Evolutionary conservation across 768 basidiomycete genomes (phyloP).

Genomic region (Guyanaporus albipodus): DNA sequence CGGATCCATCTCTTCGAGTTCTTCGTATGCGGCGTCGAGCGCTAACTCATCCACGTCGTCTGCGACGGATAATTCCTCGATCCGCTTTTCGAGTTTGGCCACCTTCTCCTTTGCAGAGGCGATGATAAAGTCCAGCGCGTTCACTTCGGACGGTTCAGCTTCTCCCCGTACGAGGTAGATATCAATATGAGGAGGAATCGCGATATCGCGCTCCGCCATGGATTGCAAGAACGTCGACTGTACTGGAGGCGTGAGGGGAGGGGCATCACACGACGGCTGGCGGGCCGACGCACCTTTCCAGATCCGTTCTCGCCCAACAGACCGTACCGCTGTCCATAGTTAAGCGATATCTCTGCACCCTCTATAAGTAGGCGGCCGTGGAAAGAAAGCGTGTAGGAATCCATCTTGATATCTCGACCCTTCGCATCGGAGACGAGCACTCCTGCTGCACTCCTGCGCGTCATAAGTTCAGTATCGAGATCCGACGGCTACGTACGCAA

Average conservation of each 20-base stretch:
- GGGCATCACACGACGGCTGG: conserved; percentile 2
- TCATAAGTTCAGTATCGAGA: conserved; percentile 11
- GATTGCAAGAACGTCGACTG: conserved; percentile 97
- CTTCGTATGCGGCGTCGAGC: conserved; percentile 88
- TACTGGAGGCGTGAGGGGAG: conserved; percentile 1
- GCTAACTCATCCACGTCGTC: conserved; percentile 86
- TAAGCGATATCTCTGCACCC: conserved; percentile 64
- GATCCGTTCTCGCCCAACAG: conserved; percentile 96
- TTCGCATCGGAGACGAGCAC: conserved; percentile 91
- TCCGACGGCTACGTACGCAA: background rate
- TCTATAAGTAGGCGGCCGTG: conserved; percentile 86
- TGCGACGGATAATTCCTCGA: conserved; percentile 89
- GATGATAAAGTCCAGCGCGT: conserved; percentile 97
- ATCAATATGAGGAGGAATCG: conserved; percentile 92
- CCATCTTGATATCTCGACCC: conserved; percentile 96
- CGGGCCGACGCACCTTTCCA: conserved; percentile 72
- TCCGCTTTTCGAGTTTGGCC: conserved; percentile 85
- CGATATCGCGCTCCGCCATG: conserved; percentile 91
- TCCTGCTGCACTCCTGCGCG: conserved; percentile 76
- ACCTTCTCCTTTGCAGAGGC: conserved; percentile 91
- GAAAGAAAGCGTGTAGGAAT: conserved; percentile 93
- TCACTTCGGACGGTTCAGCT: conserved; percentile 91
- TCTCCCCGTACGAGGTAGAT: conserved; percentile 97
- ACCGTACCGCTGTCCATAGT: conserved; percentile 92
- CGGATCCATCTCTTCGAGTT: conserved; percentile 96